Evolutionary conservation across 2,329 filamentous ascomycete genomes (phyloP).

Genomic region (Monosporascus sp.): DNA sequence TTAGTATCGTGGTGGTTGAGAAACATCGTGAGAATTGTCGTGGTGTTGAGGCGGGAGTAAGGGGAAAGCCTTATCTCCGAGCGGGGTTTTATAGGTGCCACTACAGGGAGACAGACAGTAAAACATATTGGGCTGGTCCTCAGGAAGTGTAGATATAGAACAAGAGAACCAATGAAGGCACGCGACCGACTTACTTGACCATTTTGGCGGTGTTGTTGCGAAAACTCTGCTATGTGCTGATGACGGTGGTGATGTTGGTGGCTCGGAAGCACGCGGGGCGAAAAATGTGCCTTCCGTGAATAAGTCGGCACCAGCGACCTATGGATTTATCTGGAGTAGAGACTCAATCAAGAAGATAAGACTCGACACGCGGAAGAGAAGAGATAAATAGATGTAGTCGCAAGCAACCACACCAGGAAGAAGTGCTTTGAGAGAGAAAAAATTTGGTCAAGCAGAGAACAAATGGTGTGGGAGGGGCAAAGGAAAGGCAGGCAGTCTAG

Average conservation of each 20-base stretch:
- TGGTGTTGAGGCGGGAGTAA: constrained; percentile 9
- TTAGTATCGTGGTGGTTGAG: too few relatives aligned
- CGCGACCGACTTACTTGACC: constrained; percentile 82
- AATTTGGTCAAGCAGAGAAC: background rate
- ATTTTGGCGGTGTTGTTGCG: constrained; percentile 82
- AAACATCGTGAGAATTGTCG: too few relatives aligned
- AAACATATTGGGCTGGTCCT: too few relatives aligned
- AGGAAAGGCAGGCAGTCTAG: background rate
- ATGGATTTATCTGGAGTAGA: constrained; percentile 1
- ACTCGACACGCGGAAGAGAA: background rate
- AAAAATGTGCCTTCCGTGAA: background rate
- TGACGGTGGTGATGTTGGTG: background rate
- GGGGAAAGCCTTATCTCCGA: constrained; percentile 34
- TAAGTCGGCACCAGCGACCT: background rate
- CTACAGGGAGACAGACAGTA: too few relatives aligned
- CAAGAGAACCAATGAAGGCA: too few relatives aligned
- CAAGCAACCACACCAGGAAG: constrained; percentile 4
- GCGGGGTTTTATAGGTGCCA: background rate
- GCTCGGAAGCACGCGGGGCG: constrained; percentile 9
- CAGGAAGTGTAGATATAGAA: background rate
- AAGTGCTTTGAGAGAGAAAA: background rate
- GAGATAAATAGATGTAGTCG: constrained; percentile 2
- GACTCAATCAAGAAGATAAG: background rate
- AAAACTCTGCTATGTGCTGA: constrained; percentile 31
- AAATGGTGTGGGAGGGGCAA: background rate